phyloP scores from a whole-genome alignment of 371 early-diverging fungal species.

The Apophysomyces elegans region DNA sequence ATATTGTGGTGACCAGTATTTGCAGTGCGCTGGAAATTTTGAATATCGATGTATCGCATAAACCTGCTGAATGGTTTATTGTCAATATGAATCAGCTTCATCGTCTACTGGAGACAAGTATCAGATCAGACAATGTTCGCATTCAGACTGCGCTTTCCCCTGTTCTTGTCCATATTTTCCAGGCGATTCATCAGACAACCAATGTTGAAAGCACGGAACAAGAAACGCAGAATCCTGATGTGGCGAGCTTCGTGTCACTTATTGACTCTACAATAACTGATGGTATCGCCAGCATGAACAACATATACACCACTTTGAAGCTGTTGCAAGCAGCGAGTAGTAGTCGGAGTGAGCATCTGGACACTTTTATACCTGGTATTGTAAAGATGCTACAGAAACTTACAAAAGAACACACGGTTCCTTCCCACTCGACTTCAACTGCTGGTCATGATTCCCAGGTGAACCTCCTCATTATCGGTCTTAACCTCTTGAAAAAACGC shows the following conservation, averaged over 20 bases:
- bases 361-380: slow-evolving; percentile 75
- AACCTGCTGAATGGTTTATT: slow-evolving; percentile 69
- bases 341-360: slow-evolving; percentile 69
- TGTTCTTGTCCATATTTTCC: slow-evolving; percentile 66
- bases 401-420: slow-evolving; percentile 76
- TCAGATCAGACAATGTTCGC: slow-evolving; percentile 66
- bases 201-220: slow-evolving; percentile 32
- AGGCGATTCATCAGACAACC: slow-evolving; percentile 52
- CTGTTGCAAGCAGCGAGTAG: slow-evolving; percentile 76
- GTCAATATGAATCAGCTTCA: slow-evolving; percentile 68
- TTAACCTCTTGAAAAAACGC: slow-evolving; percentile 78
- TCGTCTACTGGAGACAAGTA: slow-evolving; percentile 69
- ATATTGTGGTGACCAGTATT: slow-evolving; percentile 48
- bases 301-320: slow-evolving; percentile 71
- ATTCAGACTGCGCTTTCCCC: slow-evolving; percentile 70
- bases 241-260: slow-evolving; percentile 57
- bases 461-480: slow-evolving; percentile 66
- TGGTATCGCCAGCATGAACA: slow-evolving; percentile 70
- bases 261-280: slow-evolving; percentile 68
- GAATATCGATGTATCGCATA: slow-evolving; percentile 61
- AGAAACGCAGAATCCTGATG: slow-evolving; percentile 53
- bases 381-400: slow-evolving; percentile 84
- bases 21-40: slow-evolving; percentile 77
- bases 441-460: slow-evolving; percentile 58
- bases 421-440: slow-evolving; percentile 28